Conservation (phyloP, 1,284 basidiomycete species). For the Porphyrellus sp. region DNA sequence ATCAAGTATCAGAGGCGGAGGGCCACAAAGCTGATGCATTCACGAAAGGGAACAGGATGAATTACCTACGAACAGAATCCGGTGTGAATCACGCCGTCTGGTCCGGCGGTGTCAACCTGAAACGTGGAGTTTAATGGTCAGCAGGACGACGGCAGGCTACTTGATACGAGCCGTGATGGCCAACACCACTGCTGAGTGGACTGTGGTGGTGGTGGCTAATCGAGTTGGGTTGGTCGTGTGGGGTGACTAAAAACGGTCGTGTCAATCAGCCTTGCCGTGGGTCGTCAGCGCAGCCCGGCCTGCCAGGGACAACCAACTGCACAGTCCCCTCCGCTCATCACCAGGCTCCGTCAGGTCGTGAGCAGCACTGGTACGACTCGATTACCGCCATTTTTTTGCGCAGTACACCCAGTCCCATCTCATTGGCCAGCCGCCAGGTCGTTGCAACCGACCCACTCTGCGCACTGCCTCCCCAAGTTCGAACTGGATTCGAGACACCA, state of each 20-base stretch:
- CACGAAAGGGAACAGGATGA: neutral
- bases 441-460: constrained; percentile 1
- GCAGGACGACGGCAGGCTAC: neutral
- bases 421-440: constrained; percentile 18
- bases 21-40: constrained; percentile 11
- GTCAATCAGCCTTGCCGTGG: constrained; percentile 5
- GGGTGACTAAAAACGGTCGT: constrained; percentile 22
- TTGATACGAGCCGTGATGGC: neutral
- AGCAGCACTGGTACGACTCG: constrained; percentile 6
- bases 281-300: constrained; percentile 33
- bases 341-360: constrained; percentile 9
- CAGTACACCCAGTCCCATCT: constrained; percentile 18
- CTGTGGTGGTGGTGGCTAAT: constrained; percentile 13
- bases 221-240: constrained; percentile 10
- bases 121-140: neutral
- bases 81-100: neutral
- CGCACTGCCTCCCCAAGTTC: constrained; percentile 21
- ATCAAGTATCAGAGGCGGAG: constrained; percentile 2
- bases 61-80: neutral
- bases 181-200: no score
- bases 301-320: constrained; percentile 23
- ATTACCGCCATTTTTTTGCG: constrained; percentile 12
- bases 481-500: constrained; percentile 39
- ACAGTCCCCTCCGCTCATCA: constrained; percentile 12
- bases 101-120: neutral